phyloP scores from a whole-genome alignment of 2,329 filamentous ascomycete genomes.

The Neospermospora avenae region DNA sequence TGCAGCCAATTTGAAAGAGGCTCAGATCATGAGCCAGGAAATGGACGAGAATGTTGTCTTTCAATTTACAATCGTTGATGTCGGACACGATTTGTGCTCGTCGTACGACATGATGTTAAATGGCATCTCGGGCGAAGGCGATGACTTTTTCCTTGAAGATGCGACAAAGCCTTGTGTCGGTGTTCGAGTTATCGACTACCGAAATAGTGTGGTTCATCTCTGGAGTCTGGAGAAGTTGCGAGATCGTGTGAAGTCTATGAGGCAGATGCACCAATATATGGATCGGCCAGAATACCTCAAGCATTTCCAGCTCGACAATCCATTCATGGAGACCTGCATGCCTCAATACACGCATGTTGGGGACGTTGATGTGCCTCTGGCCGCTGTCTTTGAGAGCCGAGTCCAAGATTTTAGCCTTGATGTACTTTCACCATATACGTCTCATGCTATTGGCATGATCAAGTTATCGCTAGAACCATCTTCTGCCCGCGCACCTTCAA shows the following conservation, averaged over 20 bases:
- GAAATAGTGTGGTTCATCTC: conserved; percentile 77
- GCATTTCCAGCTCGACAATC: conserved; percentile 88
- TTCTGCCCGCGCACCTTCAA: conserved; percentile 84
- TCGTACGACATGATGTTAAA: conserved; percentile 97
- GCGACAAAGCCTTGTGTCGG: conserved; percentile 87
- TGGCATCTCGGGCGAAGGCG: conserved; percentile 80
- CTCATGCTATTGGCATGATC: conserved; percentile 84
- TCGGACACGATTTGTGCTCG: conserved; percentile 83
- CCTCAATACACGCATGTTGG: conserved; percentile 90
- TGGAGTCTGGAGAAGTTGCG: conserved; percentile 95
- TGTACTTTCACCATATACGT: conserved; percentile 87
- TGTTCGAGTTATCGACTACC: conserved; percentile 87
- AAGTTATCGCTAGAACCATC: conserved; percentile 91
- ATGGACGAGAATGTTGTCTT: conserved; percentile 92
- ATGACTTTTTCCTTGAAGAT: conserved; percentile 76
- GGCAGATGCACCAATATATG: conserved; percentile 94
- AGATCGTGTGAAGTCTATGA: conserved; percentile 84
- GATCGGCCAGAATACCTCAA: conserved; percentile 93
- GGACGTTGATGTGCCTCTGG: conserved; percentile 87
- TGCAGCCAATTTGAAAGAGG: conserved; percentile 85
- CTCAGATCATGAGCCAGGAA: conserved; percentile 96
- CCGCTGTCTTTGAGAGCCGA: conserved; percentile 88
- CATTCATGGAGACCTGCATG: conserved; percentile 87
- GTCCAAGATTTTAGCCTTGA: conserved; percentile 94
- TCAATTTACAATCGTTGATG: conserved; percentile 88